These are phyloP conservation scores for Daucus carota DNA, from an alignment of 129 eudicot species.

Conservation along the genomic window DH1_v3.0 NC_030385.2:42090001-42090500, in stretches of 20 bases:
- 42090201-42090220: slow-evolving; percentile 54
- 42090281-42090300: slow-evolving; percentile 56
- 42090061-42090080: too few relatives aligned
- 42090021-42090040: too few relatives aligned
- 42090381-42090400: slow-evolving; percentile 19
- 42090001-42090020: too few relatives aligned
- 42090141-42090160: slow-evolving; percentile 60
- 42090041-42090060: too few relatives aligned
- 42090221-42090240: slow-evolving; percentile 66
- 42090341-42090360: slow-evolving; percentile 24
- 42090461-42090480: slow-evolving; percentile 19
- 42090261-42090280: slow-evolving; percentile 74
- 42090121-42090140: slow-evolving; percentile 76
- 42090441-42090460: slow-evolving; percentile 30
- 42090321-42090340: slow-evolving; percentile 25
- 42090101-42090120: slow-evolving; percentile 58
- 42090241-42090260: slow-evolving; percentile 38
- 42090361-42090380: slow-evolving; percentile 35
- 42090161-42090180: slow-evolving; percentile 91
- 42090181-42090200: slow-evolving; percentile 54
- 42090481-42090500: slow-evolving; percentile 18
- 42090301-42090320: slow-evolving; percentile 32
- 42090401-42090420: slow-evolving; percentile 35
- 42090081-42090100: slow-evolving; percentile 26
- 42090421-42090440: slow-evolving; percentile 46